phyloP scores from a whole-genome alignment of 1,284 basidiomycete species.

The Bothia castanella region DNA sequence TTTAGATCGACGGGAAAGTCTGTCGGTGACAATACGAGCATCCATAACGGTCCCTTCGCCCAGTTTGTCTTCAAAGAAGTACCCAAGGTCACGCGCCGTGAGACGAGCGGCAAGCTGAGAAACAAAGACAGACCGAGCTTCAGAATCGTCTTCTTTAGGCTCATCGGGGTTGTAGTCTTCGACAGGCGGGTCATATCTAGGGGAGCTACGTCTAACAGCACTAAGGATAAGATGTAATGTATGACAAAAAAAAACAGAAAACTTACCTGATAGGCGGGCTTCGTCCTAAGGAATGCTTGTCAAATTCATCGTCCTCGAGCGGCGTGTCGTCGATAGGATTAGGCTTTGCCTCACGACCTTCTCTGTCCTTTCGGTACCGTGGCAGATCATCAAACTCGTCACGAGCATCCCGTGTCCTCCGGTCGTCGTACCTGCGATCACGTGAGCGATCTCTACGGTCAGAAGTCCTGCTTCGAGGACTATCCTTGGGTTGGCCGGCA shows the following conservation, averaged over 20 bases:
- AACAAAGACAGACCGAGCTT: conserved; percentile 96
- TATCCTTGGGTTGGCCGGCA: conserved; percentile 41
- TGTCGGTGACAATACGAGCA: conserved; percentile 92
- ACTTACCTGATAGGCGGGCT: conserved; percentile 44
- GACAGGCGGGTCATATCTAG: conserved; percentile 62
- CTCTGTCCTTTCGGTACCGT: conserved; percentile 40
- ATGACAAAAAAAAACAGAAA: conserved; percentile 17
- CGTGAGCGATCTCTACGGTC: conserved; percentile 52
- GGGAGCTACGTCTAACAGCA: conserved; percentile 58
- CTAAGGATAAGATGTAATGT: conserved; percentile 12
- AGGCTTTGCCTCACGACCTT: conserved; percentile 33
- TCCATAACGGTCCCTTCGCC: conserved; percentile 92
- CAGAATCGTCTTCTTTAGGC: conserved; percentile 83
- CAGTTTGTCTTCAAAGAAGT: conserved; percentile 97
- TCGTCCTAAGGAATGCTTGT: conserved; percentile 29
- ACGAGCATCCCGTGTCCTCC: conserved; percentile 46
- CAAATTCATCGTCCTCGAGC: conserved; percentile 34
- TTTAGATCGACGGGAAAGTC: conserved; percentile 89
- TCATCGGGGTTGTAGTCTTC: conserved; percentile 71
- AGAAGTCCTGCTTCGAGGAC: conserved; percentile 47
- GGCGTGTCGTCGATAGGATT: conserved; percentile 29
- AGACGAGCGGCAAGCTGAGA: conserved; percentile 95
- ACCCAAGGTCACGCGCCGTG: conserved; percentile 92
- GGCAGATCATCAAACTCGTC: conserved; percentile 58
- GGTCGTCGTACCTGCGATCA: conserved; percentile 54